Evolutionary conservation across 1,139 yeast genomes (phyloP), one percentile per base, ranked within the genome.

Genomic region (Taiozyma sp.): DNA sequence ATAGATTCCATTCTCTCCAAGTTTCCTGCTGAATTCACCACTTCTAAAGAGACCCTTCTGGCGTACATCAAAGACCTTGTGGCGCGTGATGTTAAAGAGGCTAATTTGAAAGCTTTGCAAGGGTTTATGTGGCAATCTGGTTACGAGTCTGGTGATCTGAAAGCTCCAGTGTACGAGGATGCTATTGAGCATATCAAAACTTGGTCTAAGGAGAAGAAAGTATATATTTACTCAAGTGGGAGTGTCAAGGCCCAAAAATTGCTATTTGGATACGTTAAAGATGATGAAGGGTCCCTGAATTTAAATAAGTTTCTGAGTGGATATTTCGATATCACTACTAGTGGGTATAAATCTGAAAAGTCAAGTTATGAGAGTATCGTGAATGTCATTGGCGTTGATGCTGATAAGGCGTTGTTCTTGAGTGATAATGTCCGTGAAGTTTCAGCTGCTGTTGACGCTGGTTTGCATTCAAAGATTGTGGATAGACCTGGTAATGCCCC

Each of bases 181-280:
- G 93, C 95, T 1, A 75, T 88, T 50, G 69, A 72, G 0, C 76
- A 79, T 47, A 79, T 90, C 50, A 61, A 71, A 49, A 50, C 61
- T 2, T 74, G 77, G 71, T 42, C 48, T 7, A 11, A 30, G 0
- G 57, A 57, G 10, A 56, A 60, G 28, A 68, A 70, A 7, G 72
- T 88, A 0, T 88, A 76, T 63, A 89, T 91, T 21, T 91, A 91
- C 68, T 89, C 97, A 0, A 87, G 96, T n/a, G 98, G 98, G 1
- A 85, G 95, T 47, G 81, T 91, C 35, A 78, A 81, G 51, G 97
- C 97, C 0, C 98, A 91, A 62, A 83, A 83, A 56, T 70, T 90
- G 53, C 71, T 91, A 52, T 88, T 91, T 63, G 75, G 75, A 0
- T 79, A 88, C 63, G 91, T 87, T 6, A 67, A 70, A 45, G 64